These are phyloP conservation scores for Fomitopsis palustris DNA, from an alignment of 1,284 basidiomycete species.

Conservation along the genomic window DNA sequence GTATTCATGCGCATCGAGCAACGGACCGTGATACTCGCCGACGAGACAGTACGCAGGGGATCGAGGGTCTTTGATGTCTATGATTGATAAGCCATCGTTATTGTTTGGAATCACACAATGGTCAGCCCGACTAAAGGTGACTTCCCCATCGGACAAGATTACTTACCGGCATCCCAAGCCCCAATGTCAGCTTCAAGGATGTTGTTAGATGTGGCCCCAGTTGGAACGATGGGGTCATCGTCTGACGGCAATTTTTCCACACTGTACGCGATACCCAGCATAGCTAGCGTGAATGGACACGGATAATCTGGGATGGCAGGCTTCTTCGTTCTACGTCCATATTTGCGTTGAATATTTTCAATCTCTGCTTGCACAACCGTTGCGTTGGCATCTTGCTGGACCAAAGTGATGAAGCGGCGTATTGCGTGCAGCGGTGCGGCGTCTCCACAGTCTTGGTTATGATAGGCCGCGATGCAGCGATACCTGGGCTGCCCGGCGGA, in stretches of 20 bases:
- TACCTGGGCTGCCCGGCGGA: conserved; percentile 22
- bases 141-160: conserved; percentile 18
- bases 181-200: conserved; percentile 25
- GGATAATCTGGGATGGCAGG: conserved; percentile 21
- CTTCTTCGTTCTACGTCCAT: conserved; percentile 14
- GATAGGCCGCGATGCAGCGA: conserved; percentile 35
- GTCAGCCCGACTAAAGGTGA: neutral
- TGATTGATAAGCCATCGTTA: conserved; percentile 38
- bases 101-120: conserved; percentile 31
- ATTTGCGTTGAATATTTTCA: conserved; percentile 20
- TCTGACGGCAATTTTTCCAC: too few relatives aligned
- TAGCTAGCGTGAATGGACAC: conserved; percentile 27
- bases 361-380: conserved; percentile 33
- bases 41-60: conserved; percentile 28
- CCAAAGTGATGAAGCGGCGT: conserved; percentile 30
- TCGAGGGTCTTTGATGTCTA: conserved; percentile 37
- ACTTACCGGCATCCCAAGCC: conserved; percentile 14
- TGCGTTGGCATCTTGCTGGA: conserved; percentile 33
- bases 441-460: conserved; percentile 39
- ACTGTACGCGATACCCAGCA: conserved; percentile 13
- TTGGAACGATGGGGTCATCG: too few relatives aligned
- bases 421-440: conserved; percentile 26
- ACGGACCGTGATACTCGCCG: neutral
- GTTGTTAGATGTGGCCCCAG: too few relatives aligned
- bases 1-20: conserved; percentile 28